Conservation (phyloP, 2,329 filamentous ascomycete genomes). For the Fusarium sororula region DNA sequence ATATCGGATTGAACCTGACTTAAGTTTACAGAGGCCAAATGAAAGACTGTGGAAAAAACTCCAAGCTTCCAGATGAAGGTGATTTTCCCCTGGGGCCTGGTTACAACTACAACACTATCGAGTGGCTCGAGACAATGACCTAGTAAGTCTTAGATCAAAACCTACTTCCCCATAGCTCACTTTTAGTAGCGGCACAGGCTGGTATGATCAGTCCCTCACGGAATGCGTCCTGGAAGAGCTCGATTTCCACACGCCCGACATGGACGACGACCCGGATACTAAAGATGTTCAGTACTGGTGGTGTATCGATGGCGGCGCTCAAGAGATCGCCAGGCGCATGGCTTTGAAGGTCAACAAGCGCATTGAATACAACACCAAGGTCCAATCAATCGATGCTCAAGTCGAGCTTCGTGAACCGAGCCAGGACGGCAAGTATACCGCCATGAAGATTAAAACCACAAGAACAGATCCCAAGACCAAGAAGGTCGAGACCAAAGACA, state of each 20-base stretch:
- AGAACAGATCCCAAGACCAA: neutral
- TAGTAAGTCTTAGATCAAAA: neutral
- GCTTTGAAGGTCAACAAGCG: neutral
- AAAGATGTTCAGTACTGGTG: neutral
- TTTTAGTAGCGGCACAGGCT: neutral
- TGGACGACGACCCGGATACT: neutral
- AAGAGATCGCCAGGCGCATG: neutral
- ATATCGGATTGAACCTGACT: neutral
- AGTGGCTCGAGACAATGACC: neutral
- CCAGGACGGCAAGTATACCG: neutral
- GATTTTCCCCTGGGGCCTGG: neutral
- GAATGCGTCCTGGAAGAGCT: neutral
- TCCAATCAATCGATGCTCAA: neutral
- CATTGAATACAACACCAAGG: neutral
- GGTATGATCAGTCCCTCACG: neutral
- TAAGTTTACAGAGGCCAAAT: neutral
- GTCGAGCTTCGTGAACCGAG: neutral
- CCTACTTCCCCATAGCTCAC: neutral
- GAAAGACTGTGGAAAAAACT: fast-evolving
- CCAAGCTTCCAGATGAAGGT: fast-evolving
- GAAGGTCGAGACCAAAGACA: neutral
- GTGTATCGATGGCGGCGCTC: neutral
- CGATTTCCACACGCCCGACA: neutral
- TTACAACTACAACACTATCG: neutral
- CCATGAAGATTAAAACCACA: neutral